Percentiles rank a stretch among this genome's conserved stretches.
These are phyloP conservation scores for Diospyros kaki DNA, from an alignment of 148 eudicot genomes.

Conservation along the genomic window DNA sequence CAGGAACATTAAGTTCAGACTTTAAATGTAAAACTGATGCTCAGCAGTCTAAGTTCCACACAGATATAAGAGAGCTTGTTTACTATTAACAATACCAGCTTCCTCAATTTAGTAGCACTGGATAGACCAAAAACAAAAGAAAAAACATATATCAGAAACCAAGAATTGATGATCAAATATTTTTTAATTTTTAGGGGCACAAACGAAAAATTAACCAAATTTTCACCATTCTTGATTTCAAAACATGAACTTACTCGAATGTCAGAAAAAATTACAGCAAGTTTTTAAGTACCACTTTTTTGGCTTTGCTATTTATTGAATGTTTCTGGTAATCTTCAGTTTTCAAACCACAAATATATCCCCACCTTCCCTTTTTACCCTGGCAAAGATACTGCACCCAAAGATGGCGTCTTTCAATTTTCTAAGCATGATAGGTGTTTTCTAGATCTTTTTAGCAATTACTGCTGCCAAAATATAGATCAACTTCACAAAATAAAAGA, in stretches of 20 bases:
- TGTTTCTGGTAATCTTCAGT: not conserved
- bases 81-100: not conserved
- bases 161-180: not conserved
- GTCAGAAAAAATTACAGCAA: too few relatives aligned
- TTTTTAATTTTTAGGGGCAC: not conserved
- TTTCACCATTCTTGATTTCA: too few relatives aligned
- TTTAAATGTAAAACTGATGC: too few relatives aligned
- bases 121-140: not conserved
- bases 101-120: not conserved
- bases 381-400: not conserved
- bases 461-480: not conserved
- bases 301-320: conserved; percentile 1
- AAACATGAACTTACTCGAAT: too few relatives aligned
- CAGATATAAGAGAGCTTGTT: not conserved
- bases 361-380: not conserved
- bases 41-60: not conserved
- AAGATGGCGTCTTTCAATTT: not conserved
- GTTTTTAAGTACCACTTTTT: too few relatives aligned
- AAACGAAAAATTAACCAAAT: not conserved
- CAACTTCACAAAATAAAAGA: conserved; percentile 4
- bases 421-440: not conserved
- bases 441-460: not conserved
- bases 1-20: too few relatives aligned
- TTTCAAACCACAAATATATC: not conserved
- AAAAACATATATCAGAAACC: not conserved